Evolutionary conservation across 2,329 filamentous ascomycete genomes (phyloP), one percentile per base, ranked within the genome.

Genomic region (Pseudocercospora crystallina): DNA sequence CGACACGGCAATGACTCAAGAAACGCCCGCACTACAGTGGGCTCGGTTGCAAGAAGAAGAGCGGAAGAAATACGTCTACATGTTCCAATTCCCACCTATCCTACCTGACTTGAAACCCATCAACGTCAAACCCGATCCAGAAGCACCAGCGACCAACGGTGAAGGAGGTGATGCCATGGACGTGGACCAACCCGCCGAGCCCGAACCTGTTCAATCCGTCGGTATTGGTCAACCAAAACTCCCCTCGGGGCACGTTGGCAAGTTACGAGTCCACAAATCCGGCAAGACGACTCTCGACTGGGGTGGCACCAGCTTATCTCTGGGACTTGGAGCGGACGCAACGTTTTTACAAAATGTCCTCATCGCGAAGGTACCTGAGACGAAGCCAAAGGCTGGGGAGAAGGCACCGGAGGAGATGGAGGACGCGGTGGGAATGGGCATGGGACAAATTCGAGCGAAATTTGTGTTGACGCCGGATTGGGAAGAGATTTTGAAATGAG

Each of bases 391-490:
- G 17, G 46, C 46, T 17, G 56, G 49, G 13, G 48, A 51, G 30
- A 45, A 39, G 46, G 13, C 34, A 29, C 34, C 53, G 8, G 48
- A 56, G 39, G 43, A 49, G 49, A 54, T 43, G 49, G 55, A 62
- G 10, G 49, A 51, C 15, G 56, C 54, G 13, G 69, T 66, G 11
- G 75, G 74, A 1, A 77, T 77, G 67, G 77, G 77, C 2, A 79
- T 85, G 71, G 83, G 82, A 8, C 77, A 82, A 60, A 73, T 85
- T n/a, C 80, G 78, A 65, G 80, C 80, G 47, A 85, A 84, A 67
- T 84, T 85, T 62, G 80, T 85, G 2, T 78, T 84, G 31, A 79
- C 75, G 43, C 83, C 83, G 11, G 76, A 85, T 63, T 84, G 81
- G 79, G 72, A 73, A 40, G 72, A 76, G 60, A 76, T 84, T 54